Conservation (phyloP, 2,329 filamentous ascomycete genomes). For the Trichoderma sp. region DNA sequence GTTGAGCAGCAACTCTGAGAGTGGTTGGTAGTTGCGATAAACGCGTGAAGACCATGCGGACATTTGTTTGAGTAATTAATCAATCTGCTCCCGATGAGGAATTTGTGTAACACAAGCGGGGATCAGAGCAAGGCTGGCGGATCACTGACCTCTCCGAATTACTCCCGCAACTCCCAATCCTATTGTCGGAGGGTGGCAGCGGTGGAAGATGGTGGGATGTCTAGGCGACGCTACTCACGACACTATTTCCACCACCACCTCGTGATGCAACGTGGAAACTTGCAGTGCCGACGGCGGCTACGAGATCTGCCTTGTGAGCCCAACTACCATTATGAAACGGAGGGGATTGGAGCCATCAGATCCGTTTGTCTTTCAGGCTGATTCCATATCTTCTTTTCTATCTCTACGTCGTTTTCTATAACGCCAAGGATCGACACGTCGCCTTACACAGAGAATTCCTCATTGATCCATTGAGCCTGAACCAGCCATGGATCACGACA, state of each 20-base stretch:
- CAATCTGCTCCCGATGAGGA: background rate
- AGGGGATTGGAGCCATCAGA: background rate
- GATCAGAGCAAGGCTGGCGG: background rate
- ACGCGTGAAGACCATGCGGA: background rate
- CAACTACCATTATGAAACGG: background rate
- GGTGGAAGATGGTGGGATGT: background rate
- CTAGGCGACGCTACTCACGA: slow-evolving; percentile 5
- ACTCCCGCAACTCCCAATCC: background rate
- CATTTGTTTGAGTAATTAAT: background rate
- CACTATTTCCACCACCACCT: background rate
- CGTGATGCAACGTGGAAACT: slow-evolving; percentile 1
- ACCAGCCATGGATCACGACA: background rate
- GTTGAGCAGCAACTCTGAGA: background rate
- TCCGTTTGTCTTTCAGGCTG: background rate
- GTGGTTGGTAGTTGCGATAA: background rate
- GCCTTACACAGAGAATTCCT: background rate
- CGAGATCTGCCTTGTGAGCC: background rate
- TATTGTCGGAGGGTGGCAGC: background rate
- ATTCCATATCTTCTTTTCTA: background rate
- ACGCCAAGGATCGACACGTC: background rate
- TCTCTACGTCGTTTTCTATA: background rate
- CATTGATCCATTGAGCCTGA: too few relatives aligned
- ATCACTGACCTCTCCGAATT: background rate
- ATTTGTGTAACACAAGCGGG: background rate
- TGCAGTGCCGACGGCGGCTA: background rate